Base-by-base conservation (phyloP, 1,139 yeast species). In the Yamadazyma buinensis region DNA sequence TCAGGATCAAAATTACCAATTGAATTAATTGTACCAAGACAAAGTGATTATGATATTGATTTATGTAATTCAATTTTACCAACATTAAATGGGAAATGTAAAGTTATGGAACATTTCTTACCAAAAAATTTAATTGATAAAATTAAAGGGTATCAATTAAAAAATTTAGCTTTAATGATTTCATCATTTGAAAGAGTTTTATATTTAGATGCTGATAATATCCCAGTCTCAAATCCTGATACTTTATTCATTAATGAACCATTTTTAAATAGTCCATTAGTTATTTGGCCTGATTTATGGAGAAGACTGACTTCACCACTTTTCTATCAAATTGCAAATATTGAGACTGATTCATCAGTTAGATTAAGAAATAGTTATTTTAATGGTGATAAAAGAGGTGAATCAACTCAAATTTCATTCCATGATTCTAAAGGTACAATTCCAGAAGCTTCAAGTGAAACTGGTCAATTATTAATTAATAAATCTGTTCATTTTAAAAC, bases 391-490 rank as follows among this genome's bases (percentile, higher is more conserved):
- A 34, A 38, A 14, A 43, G 64, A 37, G 62, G 63, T n/a, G 44
- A 46, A 24, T 30, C 48, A 2, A 33, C 40, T 10, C 22, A 41
- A 23, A 40, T 40, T 15, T 54, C 60, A 15, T 59, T 32, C 32
- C 83, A 79, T 49, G 84, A 78, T 49, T 54, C 74, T 26, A 61
- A 64, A 37, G 80, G 80, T 23, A 53, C 83, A 0, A 59, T 79
- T 12, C 79, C 83, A 3, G 83, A 78, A 44, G 72, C 80, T 32
- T 64, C 81, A 13, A 65, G 79, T 20, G 84, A 79, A 54, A 72
- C 82, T 7, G 84, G 84, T 19, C 79, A 76, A 35, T 38, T 78
- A 31, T 51, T 79, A 26, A 65, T 79, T 29, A 68, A 77, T 49
- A 79, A 78, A 45, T 56, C 51, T 19, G 54, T 59, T 2, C 84